Evolutionary conservation across 169 alveolate genomes (phyloP), one percentile per base, ranked within the genome.

Genomic region (Sarcocystis neurona): DNA sequence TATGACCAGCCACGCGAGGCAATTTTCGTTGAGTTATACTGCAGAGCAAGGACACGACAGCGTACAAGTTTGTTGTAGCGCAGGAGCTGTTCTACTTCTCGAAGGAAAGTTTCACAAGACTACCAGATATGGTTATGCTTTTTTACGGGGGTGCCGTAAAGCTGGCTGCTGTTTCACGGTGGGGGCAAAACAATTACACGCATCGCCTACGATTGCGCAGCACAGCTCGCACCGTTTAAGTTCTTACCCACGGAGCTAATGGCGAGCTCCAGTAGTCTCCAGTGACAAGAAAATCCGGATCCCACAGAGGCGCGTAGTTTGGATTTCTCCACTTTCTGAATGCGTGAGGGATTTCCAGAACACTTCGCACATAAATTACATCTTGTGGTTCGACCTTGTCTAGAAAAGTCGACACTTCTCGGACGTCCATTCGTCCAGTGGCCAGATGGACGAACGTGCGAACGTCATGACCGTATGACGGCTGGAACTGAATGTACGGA

Each of bases 201-300:
- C n/a, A n/a, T n/a, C n/a, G n/a, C n/a, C n/a, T n/a, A n/a, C n/a
- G n/a, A n/a, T n/a, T n/a, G n/a, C n/a, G n/a, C n/a, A n/a, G n/a
- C n/a, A n/a, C n/a, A n/a, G n/a, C n/a, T n/a, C n/a, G n/a, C n/a
- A n/a, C n/a, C n/a, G n/a, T n/a, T n/a, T 6, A 56, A 39, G 60
- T 6, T 12, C 82, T 72, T 39, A 72, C 82, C 82, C 82, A 72
- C 8, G 82, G 82, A 8, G 82, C 32, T 4, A 72, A 32, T 0
- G 56, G 23, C 27, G 82, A 72, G 82, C 82, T 72, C 82, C 82
- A 72, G 58, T 72, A 72, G 82, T 72, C 82, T 5, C 82, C 82
- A 2, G 82, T 72, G 50, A 72, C 82, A 23, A 44, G 37, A 72
- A 72, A 72, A 48, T 72, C 82, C 2, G 82, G 82, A 39, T 72